These are phyloP conservation scores for Paecilomyces sp. DNA, from an alignment of 2,329 filamentous ascomycete species.

Conservation along the genomic window DNA sequence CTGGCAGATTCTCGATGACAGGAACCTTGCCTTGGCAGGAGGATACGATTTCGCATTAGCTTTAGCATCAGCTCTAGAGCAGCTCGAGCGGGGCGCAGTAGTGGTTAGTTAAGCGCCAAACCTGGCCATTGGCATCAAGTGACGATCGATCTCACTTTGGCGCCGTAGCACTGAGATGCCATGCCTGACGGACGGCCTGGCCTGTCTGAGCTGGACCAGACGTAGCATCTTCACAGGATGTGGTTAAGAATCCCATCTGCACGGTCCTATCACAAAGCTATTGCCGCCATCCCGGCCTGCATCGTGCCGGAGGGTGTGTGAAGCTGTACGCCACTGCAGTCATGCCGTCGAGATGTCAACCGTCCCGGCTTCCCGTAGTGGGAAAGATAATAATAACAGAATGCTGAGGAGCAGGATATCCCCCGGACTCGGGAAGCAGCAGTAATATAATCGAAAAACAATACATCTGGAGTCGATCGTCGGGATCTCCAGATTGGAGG, in stretches of 20 bases:
- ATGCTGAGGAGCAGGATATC: neutral
- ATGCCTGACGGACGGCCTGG: neutral
- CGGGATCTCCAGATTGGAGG: neutral
- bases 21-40: neutral
- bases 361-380: neutral
- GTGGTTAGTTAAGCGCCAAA: neutral
- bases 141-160: neutral
- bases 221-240: neutral
- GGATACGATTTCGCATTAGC: neutral
- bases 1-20: neutral
- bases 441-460: too few relatives aligned
- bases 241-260: neutral
- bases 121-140: neutral
- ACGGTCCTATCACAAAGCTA: neutral
- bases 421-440: neutral
- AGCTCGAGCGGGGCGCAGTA: neutral
- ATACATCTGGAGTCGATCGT: neutral
- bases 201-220: neutral
- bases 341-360: neutral
- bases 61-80: neutral
- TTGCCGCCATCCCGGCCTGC: neutral
- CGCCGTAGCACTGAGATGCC: neutral
- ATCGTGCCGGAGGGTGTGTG: neutral
- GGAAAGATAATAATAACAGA: neutral
- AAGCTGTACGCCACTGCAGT: constrained; percentile 1